Evolutionary conservation across 345 rosid species (phyloP), one percentile per base, ranked within the genome.

Genomic region (Combretum micranthum): DNA sequence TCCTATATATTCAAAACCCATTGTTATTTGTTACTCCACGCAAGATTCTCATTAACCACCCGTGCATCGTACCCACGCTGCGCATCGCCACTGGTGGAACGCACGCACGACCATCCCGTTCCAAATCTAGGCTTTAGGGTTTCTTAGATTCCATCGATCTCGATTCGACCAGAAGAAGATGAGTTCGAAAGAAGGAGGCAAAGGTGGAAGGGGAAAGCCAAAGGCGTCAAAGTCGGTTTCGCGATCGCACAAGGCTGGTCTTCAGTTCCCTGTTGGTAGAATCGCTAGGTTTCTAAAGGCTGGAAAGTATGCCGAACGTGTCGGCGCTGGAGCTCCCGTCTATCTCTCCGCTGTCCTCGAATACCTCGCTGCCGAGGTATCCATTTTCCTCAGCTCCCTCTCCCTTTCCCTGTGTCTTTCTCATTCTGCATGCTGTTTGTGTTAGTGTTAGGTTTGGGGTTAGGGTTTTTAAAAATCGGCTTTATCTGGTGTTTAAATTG

Each of bases 311-410:
- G 88, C 90, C 1, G 95, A 86, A 67, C 88, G 95, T 2, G 95
- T 83, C 2, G 88, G 95, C n/a, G 90, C 90, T 6, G 88, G 90
- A 1, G 90, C 95, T 44, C 90, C 90, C 15, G 95, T 86, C 22
- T 86, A 86, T 23, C 90, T 86, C 66, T 76, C 95, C 14, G 90
- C 95, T 15, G 88, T 86, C 16, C 87, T 86, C 4, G 95, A 86
- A 58, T 86, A 86, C 16, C 85, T 86, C 2, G 90, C 95, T 4
- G 95, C 95, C 0, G 95, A 86, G 87, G 95, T 83, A 26, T 9
- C 50, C 13, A 13, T 16, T 2, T 2, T 9, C 47, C 25, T 47
- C 20, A 5, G 13, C 0, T 49, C 14, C 63, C 64, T 55, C n/a
- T 55, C 18, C n/a, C n/a, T n/a, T n/a, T n/a, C n/a, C n/a, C n/a